These are phyloP conservation scores for Dunaliella salina DNA, from an alignment of 163 green algal genomes.

Conservation along the genomic window DNA sequence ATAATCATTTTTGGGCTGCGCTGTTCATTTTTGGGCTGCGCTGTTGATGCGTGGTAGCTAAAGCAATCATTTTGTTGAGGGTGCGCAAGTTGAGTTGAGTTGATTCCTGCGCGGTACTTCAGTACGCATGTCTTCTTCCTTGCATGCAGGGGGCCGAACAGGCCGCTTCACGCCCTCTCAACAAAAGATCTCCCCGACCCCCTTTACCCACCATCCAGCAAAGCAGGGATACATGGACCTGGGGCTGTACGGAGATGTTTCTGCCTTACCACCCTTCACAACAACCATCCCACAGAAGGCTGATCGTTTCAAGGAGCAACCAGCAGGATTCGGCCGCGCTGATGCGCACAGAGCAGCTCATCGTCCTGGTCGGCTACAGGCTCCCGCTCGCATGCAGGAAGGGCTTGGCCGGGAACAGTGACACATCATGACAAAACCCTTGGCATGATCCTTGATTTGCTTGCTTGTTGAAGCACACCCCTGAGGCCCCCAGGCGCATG, in stretches of 20 bases:
- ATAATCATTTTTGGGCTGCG: no score
- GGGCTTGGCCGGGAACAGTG: neutral
- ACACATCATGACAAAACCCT: no score
- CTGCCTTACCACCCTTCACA: neutral
- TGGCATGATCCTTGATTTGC: no score
- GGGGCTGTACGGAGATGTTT: neutral
- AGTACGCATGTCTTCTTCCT: no score
- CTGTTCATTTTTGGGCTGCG: no score
- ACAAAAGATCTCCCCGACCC: slow-evolving; percentile 3
- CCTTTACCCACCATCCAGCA: neutral
- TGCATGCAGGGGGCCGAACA: neutral
- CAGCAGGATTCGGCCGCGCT: neutral
- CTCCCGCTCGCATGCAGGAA: neutral
- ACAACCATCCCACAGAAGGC: neutral
- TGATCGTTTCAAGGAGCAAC: neutral
- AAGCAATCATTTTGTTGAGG: no score
- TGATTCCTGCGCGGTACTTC: no score
- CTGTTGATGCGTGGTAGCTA: no score
- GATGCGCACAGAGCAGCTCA: neutral
- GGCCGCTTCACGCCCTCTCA: slow-evolving; percentile 4
- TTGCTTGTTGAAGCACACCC: no score
- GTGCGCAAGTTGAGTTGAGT: no score
- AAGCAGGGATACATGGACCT: neutral
- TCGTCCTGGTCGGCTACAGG: neutral
- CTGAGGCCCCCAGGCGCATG: no score